Base-by-base conservation (phyloP, 2,329 filamentous ascomycete genomes). In the Cytospora piceicola region DNA sequence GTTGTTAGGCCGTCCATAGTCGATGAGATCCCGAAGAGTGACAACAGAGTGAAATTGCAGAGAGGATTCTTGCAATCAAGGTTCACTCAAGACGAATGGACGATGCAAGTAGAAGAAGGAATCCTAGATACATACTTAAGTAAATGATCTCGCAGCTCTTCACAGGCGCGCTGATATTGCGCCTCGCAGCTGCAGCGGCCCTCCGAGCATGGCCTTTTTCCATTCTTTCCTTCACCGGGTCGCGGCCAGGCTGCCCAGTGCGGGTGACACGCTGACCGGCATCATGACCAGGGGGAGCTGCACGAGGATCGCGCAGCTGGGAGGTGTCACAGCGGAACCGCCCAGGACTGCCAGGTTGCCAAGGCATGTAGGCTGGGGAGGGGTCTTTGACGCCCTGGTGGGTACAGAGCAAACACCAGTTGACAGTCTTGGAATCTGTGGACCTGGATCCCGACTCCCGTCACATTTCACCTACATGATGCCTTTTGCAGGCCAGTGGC, bases 1-100 rank as follows among this genome's bases (percentile, higher is more conserved):
- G 53, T 68, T 70, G 55, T 67, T 52, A 32, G 67, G 68, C 42
- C 65, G 70, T 54, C 68, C 65, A 67, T 67, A 20, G 29, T 27
- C 17, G 20, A 11, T 58, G 61, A n/a, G n/a, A 32, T 54, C 22
- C 34, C 55, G 29, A 8, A 66, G 54, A 32, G 56, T 29, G 27
- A 29, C 54, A 30, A 58, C 55, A 52, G 54, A 12, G 49, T 58
- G 42, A 51, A 55, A 46, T 11, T 42, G 36, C 32, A 42, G 15
- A 17, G n/a, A 15, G n/a, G 58, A 49, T 22, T 24, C 36, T 24
- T 60, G 3, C 34, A 22, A 32, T 34, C 32, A 58, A n/a, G 34
- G 42, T 24, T 49, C 34, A 34, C 15, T 20, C 42, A 24, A 36
- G 52, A 36, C 5, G 53, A 49, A 46, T 30, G 22, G 36, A 24